phyloP scores from a whole-genome alignment of 208 protist species.

The Porcisia hertigi region DNA sequence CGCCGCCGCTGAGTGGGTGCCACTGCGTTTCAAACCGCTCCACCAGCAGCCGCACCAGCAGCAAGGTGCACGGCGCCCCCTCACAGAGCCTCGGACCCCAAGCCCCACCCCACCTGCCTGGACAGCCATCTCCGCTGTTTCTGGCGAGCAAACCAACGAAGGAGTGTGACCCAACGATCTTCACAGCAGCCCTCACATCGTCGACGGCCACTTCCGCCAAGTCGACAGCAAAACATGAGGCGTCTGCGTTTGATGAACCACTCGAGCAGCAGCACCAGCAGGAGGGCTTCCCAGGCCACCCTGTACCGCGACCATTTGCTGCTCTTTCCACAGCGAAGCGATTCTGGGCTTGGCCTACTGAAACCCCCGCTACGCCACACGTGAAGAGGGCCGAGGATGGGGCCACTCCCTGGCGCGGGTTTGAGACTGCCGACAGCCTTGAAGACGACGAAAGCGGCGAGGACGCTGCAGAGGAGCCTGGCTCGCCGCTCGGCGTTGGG shows the following conservation, averaged over 20 bases:
- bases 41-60: conserved; percentile 25
- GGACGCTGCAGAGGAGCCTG: conserved; percentile 15
- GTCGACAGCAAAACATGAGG: conserved; percentile 14
- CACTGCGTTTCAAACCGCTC: conserved; percentile 10
- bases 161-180: neutral
- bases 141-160: neutral
- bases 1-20: neutral
- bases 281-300: neutral
- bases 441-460: neutral
- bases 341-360: neutral
- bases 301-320: neutral
- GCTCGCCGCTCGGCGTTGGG: conserved; percentile 6
- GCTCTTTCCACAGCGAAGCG: neutral
- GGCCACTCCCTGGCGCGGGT: neutral
- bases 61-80: neutral
- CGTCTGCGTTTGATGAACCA: neutral
- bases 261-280: neutral
- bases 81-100: conserved; percentile 10
- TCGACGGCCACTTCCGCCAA: conserved; percentile 3
- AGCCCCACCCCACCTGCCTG: neutral
- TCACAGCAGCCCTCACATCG: neutral
- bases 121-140: neutral
- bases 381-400: neutral
- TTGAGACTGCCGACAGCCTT: neutral
- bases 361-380: neutral